Base-by-base conservation (phyloP, 192 early-diverging fungal species). In the Coemansia sp. region DNA sequence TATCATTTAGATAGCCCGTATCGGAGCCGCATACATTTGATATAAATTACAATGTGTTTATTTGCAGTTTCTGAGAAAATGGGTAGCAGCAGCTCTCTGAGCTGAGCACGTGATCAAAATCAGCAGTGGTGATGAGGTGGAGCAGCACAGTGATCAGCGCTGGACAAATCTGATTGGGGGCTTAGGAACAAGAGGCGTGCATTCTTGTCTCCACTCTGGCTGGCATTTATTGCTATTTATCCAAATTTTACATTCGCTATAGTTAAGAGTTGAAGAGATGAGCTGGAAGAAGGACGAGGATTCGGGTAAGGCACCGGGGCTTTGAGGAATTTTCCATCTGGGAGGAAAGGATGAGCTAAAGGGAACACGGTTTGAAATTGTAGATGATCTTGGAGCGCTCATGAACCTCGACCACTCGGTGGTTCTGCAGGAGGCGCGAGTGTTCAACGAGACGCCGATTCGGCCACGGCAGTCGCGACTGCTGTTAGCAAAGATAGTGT, bases 361-460 rank as follows among this genome's bases (percentile, higher is more conserved):
- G n/a, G 31, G 31, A 4, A 45, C 43, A 14, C 16, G 48, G 36
- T 16, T 16, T 65, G n/a, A 9, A 13, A 40, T 13, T 65, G 58
- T 83, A 83, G 90, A 88, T 79, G 93, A 92, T 73, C 77, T 88
- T 62, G 91, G 90, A 42, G 84, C 93, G 61, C 91, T 92, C 70
- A 87, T 89, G 75, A 88, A 93, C 76, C 87, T 96, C 58, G 94
- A 99, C 85, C 95, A 93, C 73, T 91, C 90, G 60, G 88, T 87
- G 21, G 94, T 96, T 34, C 83, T 99, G 62, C 97, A 96, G 74
- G 97, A 99, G 76, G 92, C 97, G 34, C 91, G 95, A 62, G 90
- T 90, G 26, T 99, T 99, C 83, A 98, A 99, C 79, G 93, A 95
- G 67, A 89, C 93, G 26, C 97, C 97, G 18, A 94, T 99, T 68